These are phyloP conservation scores for Medicago arabica DNA, from an alignment of 306 rosid species.

Conservation along the genomic window DNA sequence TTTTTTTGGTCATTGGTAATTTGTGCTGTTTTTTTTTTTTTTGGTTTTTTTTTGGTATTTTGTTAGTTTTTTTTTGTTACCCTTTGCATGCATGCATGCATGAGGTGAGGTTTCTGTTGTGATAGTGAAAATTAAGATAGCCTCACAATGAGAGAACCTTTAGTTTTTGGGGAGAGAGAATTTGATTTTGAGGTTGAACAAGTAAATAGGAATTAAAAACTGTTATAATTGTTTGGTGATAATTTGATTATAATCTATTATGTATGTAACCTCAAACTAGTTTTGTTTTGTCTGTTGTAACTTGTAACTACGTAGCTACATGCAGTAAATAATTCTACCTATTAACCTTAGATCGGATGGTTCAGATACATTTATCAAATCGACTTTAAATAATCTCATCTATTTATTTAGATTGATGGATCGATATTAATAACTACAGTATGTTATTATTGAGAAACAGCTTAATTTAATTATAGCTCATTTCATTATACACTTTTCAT, in stretches of 20 bases:
- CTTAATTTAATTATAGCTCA: background rate
- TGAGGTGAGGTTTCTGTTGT: conserved; percentile 39
- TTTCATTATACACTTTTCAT: too few species aligned
- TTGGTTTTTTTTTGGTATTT: conserved; percentile 31
- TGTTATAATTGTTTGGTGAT: conserved; percentile 43
- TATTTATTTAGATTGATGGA: background rate
- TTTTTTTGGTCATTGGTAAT: conserved; percentile 36
- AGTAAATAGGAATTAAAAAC: conserved; percentile 41
- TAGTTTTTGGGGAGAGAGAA: conserved; percentile 33
- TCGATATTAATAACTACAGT: background rate
- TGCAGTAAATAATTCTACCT: background rate
- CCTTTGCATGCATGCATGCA: conserved; percentile 49
- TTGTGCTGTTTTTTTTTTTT: conserved; percentile 31
- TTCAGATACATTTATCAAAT: background rate
- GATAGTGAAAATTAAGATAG: conserved; percentile 43
- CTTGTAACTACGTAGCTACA: background rate
- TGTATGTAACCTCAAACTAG: background rate
- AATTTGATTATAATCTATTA: conserved; percentile 5
- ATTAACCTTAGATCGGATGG: background rate
- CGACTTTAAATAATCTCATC: background rate
- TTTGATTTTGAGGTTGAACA: conserved; percentile 38
- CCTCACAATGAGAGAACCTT: conserved; percentile 46
- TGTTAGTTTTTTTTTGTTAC: conserved; percentile 30
- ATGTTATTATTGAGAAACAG: background rate
- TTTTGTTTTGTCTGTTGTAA: background rate